Conservation (phyloP, 495 filamentous ascomycete species). For the Penicillium verhagenii region DNA sequence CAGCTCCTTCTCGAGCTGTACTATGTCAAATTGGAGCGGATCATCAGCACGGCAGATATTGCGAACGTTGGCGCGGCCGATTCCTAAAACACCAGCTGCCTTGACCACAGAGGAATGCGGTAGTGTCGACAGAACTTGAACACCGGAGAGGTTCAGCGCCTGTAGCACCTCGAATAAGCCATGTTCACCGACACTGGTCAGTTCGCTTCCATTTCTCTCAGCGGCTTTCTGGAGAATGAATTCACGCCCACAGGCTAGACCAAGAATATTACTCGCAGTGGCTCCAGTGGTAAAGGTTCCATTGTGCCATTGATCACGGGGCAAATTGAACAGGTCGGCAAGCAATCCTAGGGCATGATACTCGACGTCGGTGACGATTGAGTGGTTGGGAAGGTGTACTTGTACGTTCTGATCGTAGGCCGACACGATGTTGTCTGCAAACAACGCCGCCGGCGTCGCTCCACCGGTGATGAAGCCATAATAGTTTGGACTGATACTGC, state of each 20-base stretch:
- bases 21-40: conserved; percentile 67
- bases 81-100: conserved; percentile 75
- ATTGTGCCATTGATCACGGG: conserved; percentile 47
- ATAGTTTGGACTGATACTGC: conserved; percentile 65
- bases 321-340: conserved; percentile 61
- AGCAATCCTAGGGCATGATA: conserved; percentile 67
- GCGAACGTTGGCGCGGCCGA: conserved; percentile 69
- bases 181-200: conserved; percentile 59
- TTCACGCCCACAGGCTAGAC: conserved; percentile 75
- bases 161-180: conserved; percentile 69
- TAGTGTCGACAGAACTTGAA: conserved; percentile 77
- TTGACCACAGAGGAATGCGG: conserved; percentile 82
- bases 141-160: conserved; percentile 57
- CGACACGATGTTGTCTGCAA: conserved; percentile 81
- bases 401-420: conserved; percentile 80
- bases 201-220: conserved; percentile 30
- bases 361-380: conserved; percentile 73
- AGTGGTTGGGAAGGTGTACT: conserved; percentile 77
- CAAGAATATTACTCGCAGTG: conserved; percentile 81
- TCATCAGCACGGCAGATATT: conserved; percentile 53
- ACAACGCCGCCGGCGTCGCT: conserved; percentile 71
- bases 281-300: conserved; percentile 86
- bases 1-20: conserved; percentile 55
- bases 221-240: conserved; percentile 52
- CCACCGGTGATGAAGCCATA: conserved; percentile 90